A percentile compares a stretch with the other conserved stretches of the same genome.
Evolutionary conservation across 78 protist species (phyloP).

Genomic region (Chrysochromulina parva): DNA sequence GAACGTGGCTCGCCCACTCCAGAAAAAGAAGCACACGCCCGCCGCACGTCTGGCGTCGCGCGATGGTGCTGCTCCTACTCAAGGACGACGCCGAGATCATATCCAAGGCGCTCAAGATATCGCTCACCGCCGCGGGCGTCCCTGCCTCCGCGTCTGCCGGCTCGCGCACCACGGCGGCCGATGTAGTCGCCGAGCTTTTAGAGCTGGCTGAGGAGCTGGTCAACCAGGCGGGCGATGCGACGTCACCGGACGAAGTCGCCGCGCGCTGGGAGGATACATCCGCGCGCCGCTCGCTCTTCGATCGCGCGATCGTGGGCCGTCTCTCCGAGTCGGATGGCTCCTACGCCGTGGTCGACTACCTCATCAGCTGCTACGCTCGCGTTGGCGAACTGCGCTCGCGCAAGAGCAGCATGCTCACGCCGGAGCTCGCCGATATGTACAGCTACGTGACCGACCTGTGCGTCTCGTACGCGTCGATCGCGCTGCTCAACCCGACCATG

Average conservation of each 20-base stretch:
- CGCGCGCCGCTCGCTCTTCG: background rate
- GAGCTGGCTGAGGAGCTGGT: background rate
- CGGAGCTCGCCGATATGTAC: background rate
- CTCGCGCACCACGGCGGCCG: background rate
- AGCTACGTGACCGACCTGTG: background rate
- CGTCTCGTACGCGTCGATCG: constrained; percentile 28
- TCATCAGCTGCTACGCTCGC: background rate
- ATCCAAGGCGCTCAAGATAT: background rate
- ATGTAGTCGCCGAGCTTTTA: background rate
- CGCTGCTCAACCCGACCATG: background rate
- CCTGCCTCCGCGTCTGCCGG: too few species aligned
- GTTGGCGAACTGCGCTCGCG: background rate
- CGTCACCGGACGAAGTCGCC: background rate
- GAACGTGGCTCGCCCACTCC: too few species aligned
- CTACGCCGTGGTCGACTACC: background rate
- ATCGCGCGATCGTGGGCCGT: background rate
- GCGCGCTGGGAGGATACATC: background rate
- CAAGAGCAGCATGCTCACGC: background rate
- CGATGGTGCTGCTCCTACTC: background rate
- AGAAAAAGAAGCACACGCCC: too few species aligned
- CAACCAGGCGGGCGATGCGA: background rate
- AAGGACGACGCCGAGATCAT: background rate
- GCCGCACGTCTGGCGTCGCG: too few species aligned
- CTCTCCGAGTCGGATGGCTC: background rate
- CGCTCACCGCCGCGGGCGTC: background rate